Base-by-base conservation (phyloP, 2,329 filamentous ascomycete genomes). In the Fusarium agapanthi region DNA sequence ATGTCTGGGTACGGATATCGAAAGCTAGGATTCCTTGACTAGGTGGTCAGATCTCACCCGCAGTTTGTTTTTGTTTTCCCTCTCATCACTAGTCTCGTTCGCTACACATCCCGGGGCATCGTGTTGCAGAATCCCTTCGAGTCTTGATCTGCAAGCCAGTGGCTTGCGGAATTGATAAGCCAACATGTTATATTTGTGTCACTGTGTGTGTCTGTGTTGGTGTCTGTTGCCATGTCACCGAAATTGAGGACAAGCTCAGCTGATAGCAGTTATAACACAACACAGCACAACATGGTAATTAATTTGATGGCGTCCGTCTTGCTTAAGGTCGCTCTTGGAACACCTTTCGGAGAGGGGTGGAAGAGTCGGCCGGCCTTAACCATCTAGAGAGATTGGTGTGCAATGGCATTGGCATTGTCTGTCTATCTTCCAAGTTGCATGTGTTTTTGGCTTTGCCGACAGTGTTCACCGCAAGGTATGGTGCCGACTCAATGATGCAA, bases 151-250 rank as follows among this genome's bases (percentile, higher is more conserved):
- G 38, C 35, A 69, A 43, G 38, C 48, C 38, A 30, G 44, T 65
- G 65, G 58, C 64, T 61, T 69, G 51, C 56, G 35, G 43, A 62
- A 54, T 44, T n/a, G 28, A 53, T 38, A 53, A 70, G 54, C 48
- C 40, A 38, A 34, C 30, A 45, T 41, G 22, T 34, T 48, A 43
- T 62, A 43, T 41, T 40, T 53, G 58, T 63, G 50, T 56, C n/a
- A 61, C 55, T 32, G 30, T 30, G 20, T 28, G 26, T 45, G 43
- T 28, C 26, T 28, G 24, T 45, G 26, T 47, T 22, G 9, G 20
- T 54, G 43, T 51, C 30, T 50, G 50, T 40, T 34, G 43, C 40
- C 28, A 40, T 48, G 28, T 34, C 28, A 18, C 20, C 44, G 30
- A 55, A 32, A 47, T 60, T 37, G 48, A 37, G 34, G 30, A 28